Evolutionary conservation across 1,284 basidiomycete genomes (phyloP).

Genomic region (Stereum hirsutum): DNA sequence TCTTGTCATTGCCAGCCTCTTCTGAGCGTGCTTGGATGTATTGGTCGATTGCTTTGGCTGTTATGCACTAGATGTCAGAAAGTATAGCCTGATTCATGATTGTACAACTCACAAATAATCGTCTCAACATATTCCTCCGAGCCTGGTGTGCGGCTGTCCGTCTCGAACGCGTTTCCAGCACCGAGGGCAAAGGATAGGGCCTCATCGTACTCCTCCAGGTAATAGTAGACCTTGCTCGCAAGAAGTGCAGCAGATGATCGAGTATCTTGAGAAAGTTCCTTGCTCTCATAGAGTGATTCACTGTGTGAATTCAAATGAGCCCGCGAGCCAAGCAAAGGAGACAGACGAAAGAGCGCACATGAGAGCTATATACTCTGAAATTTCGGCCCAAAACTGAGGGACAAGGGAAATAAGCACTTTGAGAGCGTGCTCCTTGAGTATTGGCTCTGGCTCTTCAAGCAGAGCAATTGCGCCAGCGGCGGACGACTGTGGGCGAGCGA

Average conservation of each 20-base stretch:
- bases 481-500: conserved; percentile 62
- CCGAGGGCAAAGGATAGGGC: conserved; percentile 88
- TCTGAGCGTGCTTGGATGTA: conserved; percentile 64
- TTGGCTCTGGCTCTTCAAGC: conserved; percentile 77
- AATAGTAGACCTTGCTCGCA: conserved; percentile 94
- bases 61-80: conserved; percentile 9
- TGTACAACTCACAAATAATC: conserved; percentile 69
- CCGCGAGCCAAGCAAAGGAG: conserved; percentile 2
- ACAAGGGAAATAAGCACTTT: conserved; percentile 76
- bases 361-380: conserved; percentile 84
- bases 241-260: conserved; percentile 81
- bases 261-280: conserved; percentile 62
- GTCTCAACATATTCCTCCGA: conserved; percentile 90
- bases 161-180: conserved; percentile 80
- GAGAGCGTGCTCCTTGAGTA: conserved; percentile 87
- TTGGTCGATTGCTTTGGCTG: conserved; percentile 90
- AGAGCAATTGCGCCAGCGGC: conserved; percentile 86
- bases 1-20: conserved; percentile 36
- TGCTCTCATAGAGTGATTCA: conserved; percentile 82
- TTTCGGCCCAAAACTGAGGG: conserved; percentile 95
- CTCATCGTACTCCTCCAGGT: conserved; percentile 89
- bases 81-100: background rate
- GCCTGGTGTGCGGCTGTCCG: conserved; percentile 51
- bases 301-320: conserved; percentile 31
- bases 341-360: conserved; percentile 51